Percentiles rank a stretch among this genome's conserved stretches.
phyloP scores from a whole-genome alignment of 805 yeast genomes.

The Yarrowia divulgata region DNA sequence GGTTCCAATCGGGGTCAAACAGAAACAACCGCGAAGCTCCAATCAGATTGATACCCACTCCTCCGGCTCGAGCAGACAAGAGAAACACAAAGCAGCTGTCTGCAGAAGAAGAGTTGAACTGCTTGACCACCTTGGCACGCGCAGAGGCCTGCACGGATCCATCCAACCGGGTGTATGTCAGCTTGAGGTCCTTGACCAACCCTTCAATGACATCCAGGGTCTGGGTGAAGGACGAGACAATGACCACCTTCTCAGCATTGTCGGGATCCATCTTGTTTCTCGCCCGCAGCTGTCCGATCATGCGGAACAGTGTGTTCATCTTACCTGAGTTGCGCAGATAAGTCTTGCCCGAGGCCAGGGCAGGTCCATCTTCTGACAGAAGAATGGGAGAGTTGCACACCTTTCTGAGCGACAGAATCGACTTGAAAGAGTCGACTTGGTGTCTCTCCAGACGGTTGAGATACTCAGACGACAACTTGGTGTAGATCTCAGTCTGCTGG shows the following conservation, averaged over 20 bases:
- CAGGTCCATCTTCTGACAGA: constrained; percentile 59
- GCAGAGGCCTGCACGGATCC: constrained; percentile 78
- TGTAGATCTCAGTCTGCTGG: constrained; percentile 64
- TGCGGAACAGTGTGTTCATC: constrained; percentile 57
- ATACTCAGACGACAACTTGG: constrained; percentile 54
- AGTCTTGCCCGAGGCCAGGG: constrained; percentile 43
- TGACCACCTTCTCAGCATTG: constrained; percentile 81
- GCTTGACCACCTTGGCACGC: constrained; percentile 69
- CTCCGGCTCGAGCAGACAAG: constrained; percentile 90
- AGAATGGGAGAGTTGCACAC: constrained; percentile 83
- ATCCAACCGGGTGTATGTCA: constrained; percentile 72
- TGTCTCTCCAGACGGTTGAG: constrained; percentile 49
- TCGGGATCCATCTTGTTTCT: constrained; percentile 53
- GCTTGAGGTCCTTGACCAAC: constrained; percentile 58
- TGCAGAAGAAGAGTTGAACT: constrained; percentile 63
- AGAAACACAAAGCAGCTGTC: constrained; percentile 66
- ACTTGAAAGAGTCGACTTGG: constrained; percentile 58
- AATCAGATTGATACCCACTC: constrained; percentile 85
- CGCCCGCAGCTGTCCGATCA: constrained; percentile 29
- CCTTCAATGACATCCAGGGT: constrained; percentile 78
- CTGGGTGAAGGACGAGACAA: constrained; percentile 87
- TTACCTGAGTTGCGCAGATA: constrained; percentile 59
- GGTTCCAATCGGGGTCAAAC: constrained; percentile 97
- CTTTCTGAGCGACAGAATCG: constrained; percentile 78
- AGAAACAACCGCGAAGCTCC: constrained; percentile 89